Percentiles rank a stretch among this genome's conserved stretches.
Conservation (phyloP, 2,329 filamentous ascomycete genomes). For the Talaromyces pinophilus region DNA sequence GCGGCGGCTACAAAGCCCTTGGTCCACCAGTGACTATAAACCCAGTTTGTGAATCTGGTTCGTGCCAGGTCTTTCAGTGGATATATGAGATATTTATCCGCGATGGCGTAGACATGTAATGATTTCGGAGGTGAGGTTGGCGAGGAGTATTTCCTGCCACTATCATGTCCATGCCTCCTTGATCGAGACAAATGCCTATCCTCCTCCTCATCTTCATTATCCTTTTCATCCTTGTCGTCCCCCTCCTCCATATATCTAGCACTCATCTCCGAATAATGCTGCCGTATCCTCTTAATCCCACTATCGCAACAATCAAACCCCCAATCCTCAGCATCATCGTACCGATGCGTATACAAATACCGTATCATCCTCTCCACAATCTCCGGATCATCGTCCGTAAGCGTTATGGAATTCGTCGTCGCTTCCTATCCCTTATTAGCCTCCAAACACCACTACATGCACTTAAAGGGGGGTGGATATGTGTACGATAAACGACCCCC, state of each 20-base stretch:
- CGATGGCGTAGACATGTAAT: constrained; percentile 24
- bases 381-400: constrained; percentile 24
- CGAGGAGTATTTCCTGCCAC: background rate
- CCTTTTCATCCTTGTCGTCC: background rate
- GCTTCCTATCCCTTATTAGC: constrained; percentile 20
- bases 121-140: constrained; percentile 12
- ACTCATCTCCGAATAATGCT: constrained; percentile 10
- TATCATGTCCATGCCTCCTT: background rate
- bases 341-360: constrained; percentile 25
- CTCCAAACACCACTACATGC: too few relatives aligned
- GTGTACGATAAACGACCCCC: constrained; percentile 20
- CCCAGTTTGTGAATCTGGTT: constrained; percentile 23
- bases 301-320: constrained; percentile 8
- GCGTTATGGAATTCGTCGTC: constrained; percentile 19
- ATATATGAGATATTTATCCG: constrained; percentile 24
- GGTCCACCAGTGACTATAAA: constrained; percentile 21
- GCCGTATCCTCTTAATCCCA: constrained; percentile 10
- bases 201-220: background rate
- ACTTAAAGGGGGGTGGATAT: too few relatives aligned
- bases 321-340: constrained; percentile 24
- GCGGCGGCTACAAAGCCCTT: constrained; percentile 20
- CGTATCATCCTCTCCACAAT: constrained; percentile 24
- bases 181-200: background rate
- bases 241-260: background rate
- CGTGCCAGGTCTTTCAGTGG: constrained; percentile 23